Conservation (phyloP, 352 stramenopile genomes). For the Aphanomyces euteiches region DNA sequence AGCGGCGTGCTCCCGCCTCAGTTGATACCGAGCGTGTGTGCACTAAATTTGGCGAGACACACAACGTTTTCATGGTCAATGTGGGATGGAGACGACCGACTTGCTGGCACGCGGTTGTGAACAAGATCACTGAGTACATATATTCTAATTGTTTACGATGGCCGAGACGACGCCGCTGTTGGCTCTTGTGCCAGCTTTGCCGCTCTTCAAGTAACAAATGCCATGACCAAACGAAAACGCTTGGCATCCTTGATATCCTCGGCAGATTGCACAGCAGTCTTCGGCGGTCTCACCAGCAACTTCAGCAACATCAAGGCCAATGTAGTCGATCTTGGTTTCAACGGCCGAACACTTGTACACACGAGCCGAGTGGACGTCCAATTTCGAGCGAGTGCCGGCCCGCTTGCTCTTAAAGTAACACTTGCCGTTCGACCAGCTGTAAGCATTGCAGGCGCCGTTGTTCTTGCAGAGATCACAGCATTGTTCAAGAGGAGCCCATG, state of each 20-base stretch:
- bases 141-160: too few species aligned
- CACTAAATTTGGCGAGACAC: conserved; percentile 12
- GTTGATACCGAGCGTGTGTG: conserved; percentile 33
- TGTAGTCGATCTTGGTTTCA: conserved; percentile 36
- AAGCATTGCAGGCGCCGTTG: conserved; percentile 30
- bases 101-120: too few species aligned
- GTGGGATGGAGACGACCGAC: too few species aligned
- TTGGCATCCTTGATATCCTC: conserved; percentile 8
- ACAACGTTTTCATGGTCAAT: too few species aligned
- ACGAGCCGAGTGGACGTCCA: background rate
- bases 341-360: conserved; percentile 32
- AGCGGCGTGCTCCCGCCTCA: conserved; percentile 52
- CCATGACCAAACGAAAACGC: conserved; percentile 25
- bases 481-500: background rate
- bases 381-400: background rate
- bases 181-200: conserved; percentile 10
- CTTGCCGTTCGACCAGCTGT: conserved; percentile 15
- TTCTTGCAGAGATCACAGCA: conserved; percentile 27
- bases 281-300: conserved; percentile 15
- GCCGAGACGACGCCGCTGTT: conserved; percentile 29
- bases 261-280: conserved; percentile 28
- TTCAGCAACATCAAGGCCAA: conserved; percentile 38
- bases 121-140: too few species aligned
- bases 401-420: conserved; percentile 22
- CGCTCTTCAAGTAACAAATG: conserved; percentile 30